Evolutionary conservation across 1,284 basidiomycete genomes (phyloP), one percentile per base, ranked within the genome.

Genomic region (Leccinum fallax): DNA sequence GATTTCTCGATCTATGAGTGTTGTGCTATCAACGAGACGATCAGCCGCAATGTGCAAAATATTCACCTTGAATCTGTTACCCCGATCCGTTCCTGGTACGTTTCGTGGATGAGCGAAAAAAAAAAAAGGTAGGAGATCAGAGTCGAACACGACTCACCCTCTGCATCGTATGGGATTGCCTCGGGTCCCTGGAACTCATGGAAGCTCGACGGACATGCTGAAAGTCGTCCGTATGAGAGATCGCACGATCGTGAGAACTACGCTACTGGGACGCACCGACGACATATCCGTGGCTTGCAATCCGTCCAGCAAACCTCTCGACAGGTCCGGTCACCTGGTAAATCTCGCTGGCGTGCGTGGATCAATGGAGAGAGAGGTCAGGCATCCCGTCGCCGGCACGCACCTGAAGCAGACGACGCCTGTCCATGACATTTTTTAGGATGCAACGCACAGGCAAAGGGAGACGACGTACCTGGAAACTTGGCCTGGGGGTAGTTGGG

Each of bases 101-200:
- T 40, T 53, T 19, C 13, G 15, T 52, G 52, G 60, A 58, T 36
- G 38, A 9, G 52, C 26, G 26, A 28, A 28, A 26, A 6, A 34
- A 55, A 38, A 38, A 40, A 40, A 59, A 24, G 16, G 46, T 24
- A 4, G 9, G 36, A 48, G 11, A 53, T 36, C 10, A 53, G 16
- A 30, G 8, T 11, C 19, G 26, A 16, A 60, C 32, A 13, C 10
- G 10, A 62, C 71, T 48, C 64, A 83, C 94, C 94, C 80, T 94
- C 90, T 0, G 78, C 81, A 71, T 96, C 94, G 72, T 97, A 97
- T 0, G 93, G 85, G 62, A 97, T 88, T 0, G 94, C 78, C 58
- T 94, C 93, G 0, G 93, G 90, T 0, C 92, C 90, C 74, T 94
- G 85, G 63, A 96, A 97, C 72, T 97, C 95, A 71, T 97, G 95